Evolutionary conservation across 441 rosid genomes (phyloP).

Genomic region (Adansonia gregorii): DNA sequence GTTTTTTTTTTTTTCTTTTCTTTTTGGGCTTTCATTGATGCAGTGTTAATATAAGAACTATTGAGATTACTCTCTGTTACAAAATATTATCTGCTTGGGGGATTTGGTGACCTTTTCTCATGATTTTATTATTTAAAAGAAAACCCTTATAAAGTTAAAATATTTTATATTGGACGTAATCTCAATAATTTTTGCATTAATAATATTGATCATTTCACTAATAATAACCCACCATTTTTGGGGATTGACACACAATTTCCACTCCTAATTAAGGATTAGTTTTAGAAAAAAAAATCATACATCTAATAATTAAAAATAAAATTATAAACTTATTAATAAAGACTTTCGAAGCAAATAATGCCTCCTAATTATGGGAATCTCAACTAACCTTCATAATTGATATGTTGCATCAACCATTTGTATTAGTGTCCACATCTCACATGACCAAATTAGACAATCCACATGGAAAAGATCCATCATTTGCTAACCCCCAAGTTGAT

Average conservation of each 20-base stretch:
- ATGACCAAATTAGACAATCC: constrained; percentile 48
- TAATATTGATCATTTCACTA: no score
- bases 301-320: not conserved
- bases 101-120: no score
- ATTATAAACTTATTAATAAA: not conserved
- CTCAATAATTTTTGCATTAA: no score
- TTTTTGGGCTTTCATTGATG: not conserved
- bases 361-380: not conserved
- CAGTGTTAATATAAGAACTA: no score
- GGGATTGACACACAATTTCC: not conserved
- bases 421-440: constrained; percentile 46
- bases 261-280: not conserved
- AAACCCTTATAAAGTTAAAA: no score
- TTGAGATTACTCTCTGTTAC: no score
- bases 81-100: no score
- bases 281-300: not conserved
- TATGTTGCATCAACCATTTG: not conserved
- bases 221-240: no score
- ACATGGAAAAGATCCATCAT: constrained; percentile 49
- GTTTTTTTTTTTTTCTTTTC: not conserved
- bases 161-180: no score
- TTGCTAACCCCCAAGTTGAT: constrained; percentile 34
- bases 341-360: not conserved
- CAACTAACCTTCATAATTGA: not conserved
- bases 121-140: no score